These are phyloP conservation scores for Pseudogymnoascus sp. DNA, from an alignment of 2,329 filamentous ascomycete genomes.

Conservation along the genomic window DNA sequence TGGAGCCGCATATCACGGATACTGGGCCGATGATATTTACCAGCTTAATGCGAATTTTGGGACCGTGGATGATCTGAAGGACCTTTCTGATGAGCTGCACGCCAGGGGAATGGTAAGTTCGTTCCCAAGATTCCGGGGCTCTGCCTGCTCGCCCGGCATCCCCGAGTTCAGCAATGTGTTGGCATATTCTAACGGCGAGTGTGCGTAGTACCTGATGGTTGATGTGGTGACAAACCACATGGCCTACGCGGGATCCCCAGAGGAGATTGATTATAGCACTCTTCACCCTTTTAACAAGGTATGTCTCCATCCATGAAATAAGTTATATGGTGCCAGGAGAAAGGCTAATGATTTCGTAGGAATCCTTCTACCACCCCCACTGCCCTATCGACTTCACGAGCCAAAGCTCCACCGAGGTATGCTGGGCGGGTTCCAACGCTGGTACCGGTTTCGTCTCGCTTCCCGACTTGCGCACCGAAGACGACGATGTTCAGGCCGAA, in stretches of 20 bases:
- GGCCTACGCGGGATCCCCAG: constrained; percentile 43
- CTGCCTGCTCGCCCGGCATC: not conserved
- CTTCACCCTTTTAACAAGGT: constrained; percentile 48
- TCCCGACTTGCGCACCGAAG: constrained; percentile 42
- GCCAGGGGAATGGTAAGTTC: constrained; percentile 44
- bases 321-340: not conserved
- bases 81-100: constrained; percentile 50
- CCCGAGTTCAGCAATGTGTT: not conserved
- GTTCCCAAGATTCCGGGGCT: not conserved
- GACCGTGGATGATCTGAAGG: constrained; percentile 51
- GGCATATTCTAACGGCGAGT: not conserved
- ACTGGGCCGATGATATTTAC: constrained; percentile 41
- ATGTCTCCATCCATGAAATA: not conserved
- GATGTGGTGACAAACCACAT: constrained; percentile 55
- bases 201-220: constrained; percentile 50
- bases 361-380: constrained; percentile 58
- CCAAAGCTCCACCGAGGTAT: constrained; percentile 36
- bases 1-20: constrained; percentile 39
- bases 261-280: constrained; percentile 46
- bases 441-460: constrained; percentile 33
- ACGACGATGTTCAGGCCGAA: constrained; percentile 34
- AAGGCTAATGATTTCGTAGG: constrained; percentile 22
- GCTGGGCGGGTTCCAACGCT: constrained; percentile 45
- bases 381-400: constrained; percentile 48
- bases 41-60: constrained; percentile 54